Conservation (phyloP, 2,329 filamentous ascomycete species). For the Colletotrichum cordylinicola region DNA sequence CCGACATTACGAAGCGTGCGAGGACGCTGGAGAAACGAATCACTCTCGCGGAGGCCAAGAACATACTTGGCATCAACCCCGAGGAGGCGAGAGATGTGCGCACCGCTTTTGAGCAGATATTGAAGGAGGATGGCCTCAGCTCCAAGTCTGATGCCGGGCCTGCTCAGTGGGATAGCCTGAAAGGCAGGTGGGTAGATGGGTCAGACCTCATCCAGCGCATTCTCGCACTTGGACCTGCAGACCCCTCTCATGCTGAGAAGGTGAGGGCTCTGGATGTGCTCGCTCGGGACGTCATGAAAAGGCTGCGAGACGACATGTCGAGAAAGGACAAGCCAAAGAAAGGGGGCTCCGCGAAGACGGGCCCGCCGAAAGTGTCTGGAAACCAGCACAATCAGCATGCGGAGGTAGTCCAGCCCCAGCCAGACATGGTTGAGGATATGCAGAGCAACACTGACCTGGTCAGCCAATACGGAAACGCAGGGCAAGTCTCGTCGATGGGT, state of each 20-base stretch:
- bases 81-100: slow-evolving; percentile 63
- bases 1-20: slow-evolving; percentile 82
- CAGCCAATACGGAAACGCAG: slow-evolving; percentile 8
- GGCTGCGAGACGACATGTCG: slow-evolving; percentile 70
- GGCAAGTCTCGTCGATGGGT: slow-evolving; percentile 15
- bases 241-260: slow-evolving; percentile 60
- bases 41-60: slow-evolving; percentile 78
- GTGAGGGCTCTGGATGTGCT: slow-evolving; percentile 73
- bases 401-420: background rate
- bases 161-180: slow-evolving; percentile 75
- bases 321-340: slow-evolving; percentile 51
- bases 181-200: slow-evolving; percentile 68
- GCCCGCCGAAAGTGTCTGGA: background rate
- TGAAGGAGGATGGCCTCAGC: slow-evolving; percentile 71
- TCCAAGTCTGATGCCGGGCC: slow-evolving; percentile 76
- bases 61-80: slow-evolving; percentile 52
- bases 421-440: slow-evolving; percentile 19
- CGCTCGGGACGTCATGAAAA: slow-evolving; percentile 79
- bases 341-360: background rate
- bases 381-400: background rate
- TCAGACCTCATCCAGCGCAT: slow-evolving; percentile 61
- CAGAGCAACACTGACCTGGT: background rate
- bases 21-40: slow-evolving; percentile 69
- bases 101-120: slow-evolving; percentile 67
- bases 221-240: slow-evolving; percentile 54